These are phyloP conservation scores for Pyricularia grisea DNA, from an alignment of 2,329 filamentous ascomycete genomes.

Conservation along the genomic window DNA sequence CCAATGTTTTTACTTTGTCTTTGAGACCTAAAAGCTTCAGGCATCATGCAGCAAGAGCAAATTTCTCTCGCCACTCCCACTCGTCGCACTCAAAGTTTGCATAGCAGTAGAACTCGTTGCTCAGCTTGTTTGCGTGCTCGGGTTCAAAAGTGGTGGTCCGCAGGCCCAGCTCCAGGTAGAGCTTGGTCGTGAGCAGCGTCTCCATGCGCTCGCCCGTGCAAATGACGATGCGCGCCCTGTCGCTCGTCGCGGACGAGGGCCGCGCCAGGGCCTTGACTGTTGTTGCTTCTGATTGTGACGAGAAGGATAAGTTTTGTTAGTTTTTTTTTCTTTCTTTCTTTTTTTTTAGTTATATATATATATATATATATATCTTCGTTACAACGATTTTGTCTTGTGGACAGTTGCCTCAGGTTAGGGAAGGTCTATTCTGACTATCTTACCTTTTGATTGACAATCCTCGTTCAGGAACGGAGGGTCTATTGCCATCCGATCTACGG, in stretches of 20 bases:
- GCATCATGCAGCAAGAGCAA: neutral
- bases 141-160: slow-evolving; percentile 60
- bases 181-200: slow-evolving; percentile 43
- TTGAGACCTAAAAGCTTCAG: too few species aligned
- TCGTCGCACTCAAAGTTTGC: slow-evolving; percentile 61
- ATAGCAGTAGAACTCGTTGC: slow-evolving; percentile 75
- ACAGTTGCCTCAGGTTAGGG: too few species aligned
- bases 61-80: slow-evolving; percentile 30
- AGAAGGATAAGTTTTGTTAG: neutral
- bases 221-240: slow-evolving; percentile 41
- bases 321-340: neutral
- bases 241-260: slow-evolving; percentile 6
- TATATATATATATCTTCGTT: too few species aligned
- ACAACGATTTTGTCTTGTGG: too few species aligned
- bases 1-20: too few species aligned
- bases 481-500: slow-evolving; percentile 59
- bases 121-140: slow-evolving; percentile 60
- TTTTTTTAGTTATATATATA: too few species aligned
- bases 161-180: slow-evolving; percentile 58
- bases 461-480: slow-evolving; percentile 75
- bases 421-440: neutral
- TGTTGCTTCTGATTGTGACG: slow-evolving; percentile 47
- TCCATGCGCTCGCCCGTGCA: slow-evolving; percentile 76
- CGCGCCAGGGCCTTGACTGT: slow-evolving; percentile 67
- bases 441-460: slow-evolving; percentile 73